Conservation (phyloP, 2,329 filamentous ascomycete species). For the Ophiosphaerella korrae region DNA sequence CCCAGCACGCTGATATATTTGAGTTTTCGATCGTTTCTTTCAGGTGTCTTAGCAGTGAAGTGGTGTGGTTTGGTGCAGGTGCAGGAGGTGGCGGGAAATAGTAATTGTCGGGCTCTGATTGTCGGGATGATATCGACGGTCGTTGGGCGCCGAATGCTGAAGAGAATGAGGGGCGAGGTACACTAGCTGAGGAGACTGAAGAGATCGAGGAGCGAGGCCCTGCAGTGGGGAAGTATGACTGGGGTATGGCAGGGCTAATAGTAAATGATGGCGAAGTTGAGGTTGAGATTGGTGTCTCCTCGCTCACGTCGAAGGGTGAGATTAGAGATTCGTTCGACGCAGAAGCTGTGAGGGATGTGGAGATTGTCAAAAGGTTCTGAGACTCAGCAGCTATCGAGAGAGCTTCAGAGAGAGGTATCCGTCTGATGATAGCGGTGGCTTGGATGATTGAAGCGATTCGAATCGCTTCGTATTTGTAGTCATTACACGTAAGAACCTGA, state of each 20-base stretch:
- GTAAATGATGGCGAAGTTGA: conserved; percentile 18
- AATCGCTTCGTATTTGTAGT: conserved; percentile 45
- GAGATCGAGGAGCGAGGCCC: conserved; percentile 3
- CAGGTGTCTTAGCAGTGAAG: conserved; percentile 27
- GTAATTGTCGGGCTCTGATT: conserved; percentile 5
- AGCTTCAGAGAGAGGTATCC: conserved; percentile 34
- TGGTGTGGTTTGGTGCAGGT: conserved; percentile 7
- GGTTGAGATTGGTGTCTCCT: conserved; percentile 26
- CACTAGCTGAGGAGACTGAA: conserved; percentile 9
- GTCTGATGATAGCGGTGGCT: conserved; percentile 37
- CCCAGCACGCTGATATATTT: conserved; percentile 41
- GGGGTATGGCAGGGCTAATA: conserved; percentile 15
- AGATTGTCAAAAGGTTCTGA: not conserved
- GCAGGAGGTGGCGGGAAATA: conserved; percentile 6
- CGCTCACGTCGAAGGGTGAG: conserved; percentile 19
- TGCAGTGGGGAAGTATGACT: conserved; percentile 2
- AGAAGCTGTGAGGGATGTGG: conserved; percentile 13
- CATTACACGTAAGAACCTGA: conserved; percentile 18
- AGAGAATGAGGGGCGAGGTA: conserved; percentile 10
- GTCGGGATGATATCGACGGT: conserved; percentile 12
- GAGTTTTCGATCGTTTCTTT: conserved; percentile 34
- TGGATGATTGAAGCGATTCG: conserved; percentile 39
- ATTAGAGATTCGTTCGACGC: conserved; percentile 19
- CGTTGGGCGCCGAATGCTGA: conserved; percentile 11
- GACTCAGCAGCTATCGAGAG: conserved; percentile 17